Evolutionary conservation across 768 basidiomycete genomes (phyloP).

Genomic region (Russula brevipes): DNA sequence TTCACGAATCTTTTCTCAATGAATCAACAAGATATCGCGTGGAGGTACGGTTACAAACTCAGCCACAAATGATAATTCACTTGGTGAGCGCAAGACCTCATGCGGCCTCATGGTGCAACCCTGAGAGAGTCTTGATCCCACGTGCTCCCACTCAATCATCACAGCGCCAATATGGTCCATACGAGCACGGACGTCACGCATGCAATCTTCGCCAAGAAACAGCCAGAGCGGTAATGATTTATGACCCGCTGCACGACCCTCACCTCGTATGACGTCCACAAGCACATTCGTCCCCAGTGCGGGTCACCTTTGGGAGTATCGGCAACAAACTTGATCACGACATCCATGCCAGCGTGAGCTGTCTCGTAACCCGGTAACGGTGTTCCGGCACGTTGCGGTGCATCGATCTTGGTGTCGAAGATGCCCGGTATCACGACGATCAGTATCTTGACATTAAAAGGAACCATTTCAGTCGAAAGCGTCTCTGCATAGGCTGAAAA

Average conservation of each 20-base stretch:
- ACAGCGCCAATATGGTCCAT: not conserved
- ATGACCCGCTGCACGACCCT: conserved; percentile 27
- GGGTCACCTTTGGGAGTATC: conserved; percentile 26
- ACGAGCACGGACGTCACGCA: conserved; percentile 24
- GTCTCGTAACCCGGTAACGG: conserved; percentile 26
- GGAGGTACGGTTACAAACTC: not conserved
- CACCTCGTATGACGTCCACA: conserved; percentile 29
- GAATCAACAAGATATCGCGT: not conserved
- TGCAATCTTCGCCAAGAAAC: conserved; percentile 29
- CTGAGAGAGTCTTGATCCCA: too few species aligned
- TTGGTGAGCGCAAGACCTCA: not conserved
- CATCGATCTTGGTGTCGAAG: conserved; percentile 26
- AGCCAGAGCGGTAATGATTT: conserved; percentile 25
- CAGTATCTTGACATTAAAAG: conserved; percentile 30
- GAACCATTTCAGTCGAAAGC: conserved; percentile 28
- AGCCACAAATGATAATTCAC: not conserved
- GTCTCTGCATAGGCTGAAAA: conserved; percentile 29
- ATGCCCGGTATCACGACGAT: conserved; percentile 28
- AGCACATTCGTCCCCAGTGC: conserved; percentile 28
- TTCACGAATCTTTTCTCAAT: not conserved
- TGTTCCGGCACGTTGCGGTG: conserved; percentile 1
- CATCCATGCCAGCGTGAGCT: conserved; percentile 7
- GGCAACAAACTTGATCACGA: conserved; percentile 2
- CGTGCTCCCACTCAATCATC: not conserved
- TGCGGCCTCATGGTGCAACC: not conserved